Evolutionary conservation across 2,329 filamentous ascomycete species (phyloP).

Genomic region (Sarocladium brachiariae): DNA sequence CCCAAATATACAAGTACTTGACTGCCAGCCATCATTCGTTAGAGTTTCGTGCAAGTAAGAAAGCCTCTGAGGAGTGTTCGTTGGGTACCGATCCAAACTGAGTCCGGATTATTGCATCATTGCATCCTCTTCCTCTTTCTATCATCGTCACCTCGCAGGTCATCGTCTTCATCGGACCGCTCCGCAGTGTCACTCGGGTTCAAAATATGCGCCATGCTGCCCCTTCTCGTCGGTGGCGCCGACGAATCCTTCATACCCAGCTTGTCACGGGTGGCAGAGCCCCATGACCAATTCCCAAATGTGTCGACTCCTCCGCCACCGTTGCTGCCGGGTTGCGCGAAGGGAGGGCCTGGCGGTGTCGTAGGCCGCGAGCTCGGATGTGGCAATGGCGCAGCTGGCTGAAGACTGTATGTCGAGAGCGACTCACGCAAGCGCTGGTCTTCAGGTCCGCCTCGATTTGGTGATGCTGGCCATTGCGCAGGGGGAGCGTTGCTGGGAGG

Average conservation of each 20-base stretch:
- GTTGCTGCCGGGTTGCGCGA: conserved; percentile 29
- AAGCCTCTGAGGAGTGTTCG: background rate
- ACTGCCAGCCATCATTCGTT: conserved; percentile 1
- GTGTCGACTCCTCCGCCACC: conserved; percentile 32
- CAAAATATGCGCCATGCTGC: conserved; percentile 58
- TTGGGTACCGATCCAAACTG: background rate
- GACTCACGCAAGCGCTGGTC: conserved; percentile 53
- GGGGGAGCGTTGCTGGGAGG: conserved; percentile 50
- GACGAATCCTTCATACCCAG: conserved; percentile 47
- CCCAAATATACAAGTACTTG: background rate
- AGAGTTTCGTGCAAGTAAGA: background rate
- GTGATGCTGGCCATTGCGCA: conserved; percentile 48
- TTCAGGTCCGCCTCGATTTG: conserved; percentile 40
- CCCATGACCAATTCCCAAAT: conserved; percentile 53
- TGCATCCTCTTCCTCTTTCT: conserved; percentile 56
- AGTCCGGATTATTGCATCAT: conserved; percentile 24
- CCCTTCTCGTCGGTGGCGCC: conserved; percentile 47
- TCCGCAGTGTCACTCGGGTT: conserved; percentile 52
- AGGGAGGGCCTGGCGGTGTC: conserved; percentile 46
- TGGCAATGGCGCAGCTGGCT: conserved; percentile 30
- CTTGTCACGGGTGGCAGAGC: conserved; percentile 39
- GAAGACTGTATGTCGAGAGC: conserved; percentile 47
- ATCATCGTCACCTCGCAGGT: conserved; percentile 49
- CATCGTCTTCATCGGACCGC: conserved; percentile 49
- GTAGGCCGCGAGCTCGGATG: conserved; percentile 44